Evolutionary conservation across 441 rosid genomes (phyloP).

Genomic region (Pelargonium myrrhifolium): DNA sequence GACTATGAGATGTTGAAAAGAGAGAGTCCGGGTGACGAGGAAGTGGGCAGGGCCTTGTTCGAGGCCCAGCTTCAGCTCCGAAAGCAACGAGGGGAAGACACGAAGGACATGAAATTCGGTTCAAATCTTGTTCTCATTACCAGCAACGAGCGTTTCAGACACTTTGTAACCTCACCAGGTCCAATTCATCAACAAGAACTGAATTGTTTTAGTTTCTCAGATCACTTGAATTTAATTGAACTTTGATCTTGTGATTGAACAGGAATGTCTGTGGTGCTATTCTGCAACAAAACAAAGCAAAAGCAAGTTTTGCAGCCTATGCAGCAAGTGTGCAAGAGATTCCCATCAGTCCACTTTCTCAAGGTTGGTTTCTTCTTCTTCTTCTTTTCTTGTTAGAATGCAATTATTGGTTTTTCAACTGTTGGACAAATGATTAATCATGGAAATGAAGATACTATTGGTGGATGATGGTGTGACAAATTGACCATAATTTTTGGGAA

Average conservation of each 20-base stretch:
- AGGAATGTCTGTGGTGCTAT: conserved; percentile 47
- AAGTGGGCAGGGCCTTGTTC: conserved; percentile 47
- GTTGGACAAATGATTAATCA: too few species aligned
- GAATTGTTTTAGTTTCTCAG: too few species aligned
- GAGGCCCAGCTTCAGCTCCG: conserved; percentile 47
- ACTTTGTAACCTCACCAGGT: conserved; percentile 43
- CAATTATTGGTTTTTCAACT: too few species aligned
- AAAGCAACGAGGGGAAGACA: conserved; percentile 39
- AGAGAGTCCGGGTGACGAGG: conserved; percentile 62
- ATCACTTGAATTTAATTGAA: background rate
- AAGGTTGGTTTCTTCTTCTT: conserved; percentile 27
- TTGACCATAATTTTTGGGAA: too few species aligned
- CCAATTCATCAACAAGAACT: background rate
- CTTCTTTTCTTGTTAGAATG: background rate
- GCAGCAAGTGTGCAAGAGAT: conserved; percentile 47
- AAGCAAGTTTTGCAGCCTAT: conserved; percentile 33
- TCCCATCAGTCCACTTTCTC: conserved; percentile 53
- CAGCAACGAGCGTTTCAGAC: conserved; percentile 38
- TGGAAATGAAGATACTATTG: background rate
- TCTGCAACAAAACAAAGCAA: conserved; percentile 35
- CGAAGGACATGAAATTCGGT: conserved; percentile 36
- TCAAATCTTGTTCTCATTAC: conserved; percentile 44
- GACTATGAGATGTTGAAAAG: conserved; percentile 65
- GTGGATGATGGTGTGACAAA: background rate
- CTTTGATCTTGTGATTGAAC: background rate